phyloP scores from a whole-genome alignment of 331 rosid genomes.

The Quercus lobata region DNA sequence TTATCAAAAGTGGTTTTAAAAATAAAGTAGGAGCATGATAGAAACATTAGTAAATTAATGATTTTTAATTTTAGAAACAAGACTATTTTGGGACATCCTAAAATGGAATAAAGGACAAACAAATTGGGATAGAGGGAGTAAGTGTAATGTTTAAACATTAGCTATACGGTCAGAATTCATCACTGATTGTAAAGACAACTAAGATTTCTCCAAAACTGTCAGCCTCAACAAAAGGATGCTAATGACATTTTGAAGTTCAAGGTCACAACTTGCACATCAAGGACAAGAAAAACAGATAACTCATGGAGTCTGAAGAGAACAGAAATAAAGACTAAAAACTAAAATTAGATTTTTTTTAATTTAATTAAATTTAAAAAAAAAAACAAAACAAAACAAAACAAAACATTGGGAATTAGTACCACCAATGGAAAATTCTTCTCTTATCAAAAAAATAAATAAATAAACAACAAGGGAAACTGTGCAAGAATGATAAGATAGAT shows the following conservation, averaged over 20 bases:
- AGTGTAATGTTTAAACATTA: not conserved
- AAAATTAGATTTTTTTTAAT: not conserved
- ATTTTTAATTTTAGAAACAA: too few relatives aligned
- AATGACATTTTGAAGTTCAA: not conserved
- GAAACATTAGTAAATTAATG: too few relatives aligned
- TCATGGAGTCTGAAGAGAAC: not conserved
- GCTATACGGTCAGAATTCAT: not conserved
- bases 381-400: too few relatives aligned
- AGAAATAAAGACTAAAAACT: not conserved
- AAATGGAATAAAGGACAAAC: too few relatives aligned
- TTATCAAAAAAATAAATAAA: not conserved
- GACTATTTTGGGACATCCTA: too few relatives aligned
- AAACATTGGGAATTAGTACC: not conserved
- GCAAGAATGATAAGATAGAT: constrained; percentile 8
- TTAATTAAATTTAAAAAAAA: too few relatives aligned
- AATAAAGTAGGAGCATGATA: too few relatives aligned
- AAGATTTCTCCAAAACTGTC: not conserved
- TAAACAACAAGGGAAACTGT: constrained; percentile 1
- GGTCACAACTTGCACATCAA: not conserved
- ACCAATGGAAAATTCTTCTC: not conserved
- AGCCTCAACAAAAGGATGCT: not conserved
- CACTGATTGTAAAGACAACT: not conserved
- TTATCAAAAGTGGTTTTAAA: too few relatives aligned
- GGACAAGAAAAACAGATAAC: not conserved
- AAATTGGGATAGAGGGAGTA: too few relatives aligned